Evolutionary conservation across 2,329 filamentous ascomycete genomes (phyloP).

Genomic region (Intubia oerlemansii): DNA sequence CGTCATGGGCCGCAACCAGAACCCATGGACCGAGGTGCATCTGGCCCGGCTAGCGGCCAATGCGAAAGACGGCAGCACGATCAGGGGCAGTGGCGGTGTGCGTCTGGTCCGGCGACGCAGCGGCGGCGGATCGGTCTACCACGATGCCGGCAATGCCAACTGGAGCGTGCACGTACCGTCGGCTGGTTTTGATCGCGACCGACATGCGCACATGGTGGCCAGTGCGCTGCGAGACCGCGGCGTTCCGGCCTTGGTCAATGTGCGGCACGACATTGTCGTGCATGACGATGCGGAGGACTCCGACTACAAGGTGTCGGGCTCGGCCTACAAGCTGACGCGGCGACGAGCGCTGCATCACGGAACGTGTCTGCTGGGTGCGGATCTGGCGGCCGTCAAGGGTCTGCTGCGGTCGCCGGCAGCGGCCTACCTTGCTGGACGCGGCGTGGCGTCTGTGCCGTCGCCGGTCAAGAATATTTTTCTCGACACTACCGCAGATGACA

Average conservation of each 20-base stretch:
- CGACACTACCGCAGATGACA: neutral
- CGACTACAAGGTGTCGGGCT: slow-evolving; percentile 63
- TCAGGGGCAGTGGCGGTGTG: slow-evolving; percentile 15
- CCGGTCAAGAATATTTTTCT: slow-evolving; percentile 50
- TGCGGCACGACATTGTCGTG: slow-evolving; percentile 81
- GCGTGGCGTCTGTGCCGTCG: slow-evolving; percentile 81
- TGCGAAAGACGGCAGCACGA: slow-evolving; percentile 3
- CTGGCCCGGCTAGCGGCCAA: slow-evolving; percentile 31
- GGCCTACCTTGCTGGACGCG: slow-evolving; percentile 55
- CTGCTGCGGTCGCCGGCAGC: slow-evolving; percentile 54
- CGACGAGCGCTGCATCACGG: slow-evolving; percentile 71
- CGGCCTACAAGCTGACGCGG: slow-evolving; percentile 81
- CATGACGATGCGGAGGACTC: slow-evolving; percentile 16
- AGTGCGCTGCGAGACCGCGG: slow-evolving; percentile 47
- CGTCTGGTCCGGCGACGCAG: slow-evolving; percentile 62
- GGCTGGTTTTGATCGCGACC: slow-evolving; percentile 56
- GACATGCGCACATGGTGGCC: slow-evolving; percentile 82
- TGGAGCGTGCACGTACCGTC: slow-evolving; percentile 81
- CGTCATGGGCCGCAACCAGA: slow-evolving; percentile 89
- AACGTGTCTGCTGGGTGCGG: slow-evolving; percentile 64
- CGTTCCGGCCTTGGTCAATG: slow-evolving; percentile 64
- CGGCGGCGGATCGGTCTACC: slow-evolving; percentile 85
- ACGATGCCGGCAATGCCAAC: slow-evolving; percentile 84
- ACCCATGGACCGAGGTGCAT: slow-evolving; percentile 87
- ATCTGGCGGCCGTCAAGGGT: slow-evolving; percentile 44